These are phyloP conservation scores for Ustilago hordei DNA, from an alignment of 1,284 basidiomycete species.

Conservation along the genomic window DNA sequence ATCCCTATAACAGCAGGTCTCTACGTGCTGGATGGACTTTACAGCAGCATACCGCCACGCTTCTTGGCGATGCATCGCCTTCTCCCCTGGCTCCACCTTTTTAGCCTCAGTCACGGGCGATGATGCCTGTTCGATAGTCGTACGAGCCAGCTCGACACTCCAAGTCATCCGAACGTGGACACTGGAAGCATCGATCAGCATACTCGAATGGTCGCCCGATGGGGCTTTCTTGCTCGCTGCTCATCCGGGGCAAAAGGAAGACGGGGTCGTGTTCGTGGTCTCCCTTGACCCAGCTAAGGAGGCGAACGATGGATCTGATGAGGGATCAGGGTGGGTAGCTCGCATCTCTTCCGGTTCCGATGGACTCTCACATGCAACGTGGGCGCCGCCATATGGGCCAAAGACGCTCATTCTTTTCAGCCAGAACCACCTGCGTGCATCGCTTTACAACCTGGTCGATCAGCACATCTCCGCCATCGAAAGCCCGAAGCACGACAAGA, in stretches of 20 bases:
- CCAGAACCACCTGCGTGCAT: conserved; percentile 44
- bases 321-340: conserved; percentile 61
- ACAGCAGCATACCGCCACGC: conserved; percentile 58
- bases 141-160: conserved; percentile 59
- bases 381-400: conserved; percentile 51
- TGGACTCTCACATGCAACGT: conserved; percentile 53
- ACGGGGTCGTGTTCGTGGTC: conserved; percentile 57
- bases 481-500: conserved; percentile 47
- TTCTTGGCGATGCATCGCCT: conserved; percentile 53
- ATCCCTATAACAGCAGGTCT: no score
- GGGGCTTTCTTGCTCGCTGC: conserved; percentile 55
- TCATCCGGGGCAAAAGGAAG: conserved; percentile 29
- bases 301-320: conserved; percentile 58
- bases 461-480: conserved; percentile 52
- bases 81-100: conserved; percentile 66
- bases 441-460: conserved; percentile 50
- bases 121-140: conserved; percentile 36
- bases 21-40: conserved; percentile 55
- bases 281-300: conserved; percentile 61
- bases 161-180: conserved; percentile 62
- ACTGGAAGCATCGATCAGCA: conserved; percentile 44
- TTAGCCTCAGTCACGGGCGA: conserved; percentile 56
- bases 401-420: conserved; percentile 53
- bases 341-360: conserved; percentile 55
- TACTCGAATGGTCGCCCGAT: conserved; percentile 59